Evolutionary conservation across 768 basidiomycete genomes (phyloP), one percentile per base, ranked within the genome.

Genomic region (Termitomyces sp.): DNA sequence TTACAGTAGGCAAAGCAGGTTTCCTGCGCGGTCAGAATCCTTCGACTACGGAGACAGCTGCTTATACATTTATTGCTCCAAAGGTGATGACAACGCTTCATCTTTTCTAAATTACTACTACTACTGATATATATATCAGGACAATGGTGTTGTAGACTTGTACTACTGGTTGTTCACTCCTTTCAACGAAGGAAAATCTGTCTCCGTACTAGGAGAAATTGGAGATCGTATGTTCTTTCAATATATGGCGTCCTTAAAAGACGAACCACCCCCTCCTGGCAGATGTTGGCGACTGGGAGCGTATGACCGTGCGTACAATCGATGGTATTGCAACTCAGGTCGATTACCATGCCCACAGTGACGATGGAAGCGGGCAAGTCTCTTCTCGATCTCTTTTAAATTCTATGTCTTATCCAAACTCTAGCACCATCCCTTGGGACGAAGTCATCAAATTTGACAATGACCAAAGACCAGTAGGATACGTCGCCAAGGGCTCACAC

Each of bases 261-360:
- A 10, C 1, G 7, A 32, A 9, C 2, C 2, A 22, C 34, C 28
- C 3, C 9, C 19, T 9, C 5, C 9, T 3, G 21, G 22, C 24
- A 62, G 61, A 62, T 43, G 58, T 62, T 2, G 61, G 61, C 9
- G 61, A 62, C 30, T 62, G 59, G 61, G 61, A 60, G 28, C 61
- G 61, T 37, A 62, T 62, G 57, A 45, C 57, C 11, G 61, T 62
- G 10, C 58, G 59, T 15, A 62, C 59, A 8, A 57, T 60, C 1
- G 56, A 60, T 42, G 61, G 61, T 35, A 40, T 60, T 24, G 59
- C 61, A 19, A 60, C 61, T 14, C 59, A 60, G 44, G 57, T 62
- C 24, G 59, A 62, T 42, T 62, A 60, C 28, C 61, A 62, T 46
- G 58, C 61, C 43, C 61, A 60, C 26, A 57, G 55, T 21, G 52